Conservation (phyloP, 2,329 filamentous ascomycete genomes). For the Fusarium virguliforme region DNA sequence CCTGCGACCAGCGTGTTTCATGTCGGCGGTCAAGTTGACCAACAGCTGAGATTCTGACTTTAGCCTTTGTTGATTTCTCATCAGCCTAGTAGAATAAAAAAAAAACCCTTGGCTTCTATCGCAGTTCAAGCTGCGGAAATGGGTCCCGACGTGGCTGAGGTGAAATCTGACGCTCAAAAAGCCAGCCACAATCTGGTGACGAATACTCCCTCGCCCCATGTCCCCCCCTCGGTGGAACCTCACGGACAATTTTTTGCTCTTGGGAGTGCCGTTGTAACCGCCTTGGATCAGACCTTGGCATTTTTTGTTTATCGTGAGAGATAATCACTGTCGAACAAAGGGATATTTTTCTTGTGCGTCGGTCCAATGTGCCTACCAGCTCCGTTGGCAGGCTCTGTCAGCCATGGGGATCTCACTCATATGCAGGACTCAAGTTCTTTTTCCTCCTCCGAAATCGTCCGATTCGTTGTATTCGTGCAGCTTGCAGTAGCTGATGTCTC, state of each 20-base stretch:
- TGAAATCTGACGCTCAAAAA: constrained; percentile 19
- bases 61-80: not conserved
- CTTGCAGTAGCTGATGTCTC: not conserved
- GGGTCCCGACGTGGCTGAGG: constrained; percentile 29
- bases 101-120: not conserved
- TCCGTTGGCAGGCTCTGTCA: not conserved
- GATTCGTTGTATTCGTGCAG: not conserved
- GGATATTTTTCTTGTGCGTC: not conserved
- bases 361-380: not conserved
- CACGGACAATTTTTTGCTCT: not conserved
- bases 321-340: constrained; percentile 5
- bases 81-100: constrained; percentile 1
- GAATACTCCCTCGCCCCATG: constrained; percentile 34
- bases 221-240: constrained; percentile 21
- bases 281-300: not conserved
- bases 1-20: constrained; percentile 21
- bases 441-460: not conserved
- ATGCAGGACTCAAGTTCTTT: not conserved
- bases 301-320: not conserved
- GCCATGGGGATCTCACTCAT: not conserved
- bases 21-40: constrained; percentile 4
- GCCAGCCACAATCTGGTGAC: constrained; percentile 42
- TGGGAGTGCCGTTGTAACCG: constrained; percentile 14
- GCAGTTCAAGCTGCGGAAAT: not conserved
- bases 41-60: constrained; percentile 6